Evolutionary conservation across 306 rosid species (phyloP).

Genomic region (Dryas drummondii): DNA sequence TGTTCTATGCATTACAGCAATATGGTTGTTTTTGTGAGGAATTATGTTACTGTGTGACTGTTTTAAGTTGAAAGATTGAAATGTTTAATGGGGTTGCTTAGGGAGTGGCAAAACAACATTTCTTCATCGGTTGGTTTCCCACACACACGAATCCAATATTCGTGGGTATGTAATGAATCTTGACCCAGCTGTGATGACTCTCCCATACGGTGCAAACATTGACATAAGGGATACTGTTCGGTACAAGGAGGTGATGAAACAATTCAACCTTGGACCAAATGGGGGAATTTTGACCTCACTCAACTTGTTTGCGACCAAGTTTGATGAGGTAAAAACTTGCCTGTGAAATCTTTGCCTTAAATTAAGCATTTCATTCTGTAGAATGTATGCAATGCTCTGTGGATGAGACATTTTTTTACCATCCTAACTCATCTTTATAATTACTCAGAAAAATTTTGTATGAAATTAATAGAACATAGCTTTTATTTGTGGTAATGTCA

Average conservation of each 20-base stretch:
- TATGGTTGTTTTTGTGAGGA: neutral
- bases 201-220: constrained; percentile 75
- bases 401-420: neutral
- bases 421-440: neutral
- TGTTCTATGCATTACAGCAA: neutral
- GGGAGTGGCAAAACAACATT: constrained; percentile 95
- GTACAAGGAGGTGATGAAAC: constrained; percentile 95
- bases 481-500: neutral
- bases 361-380: neutral
- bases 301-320: constrained; percentile 92
- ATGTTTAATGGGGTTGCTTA: constrained; percentile 32
- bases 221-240: constrained; percentile 92
- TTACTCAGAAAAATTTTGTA: neutral
- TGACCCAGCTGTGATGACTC: constrained; percentile 87
- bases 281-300: constrained; percentile 94
- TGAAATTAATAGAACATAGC: neutral
- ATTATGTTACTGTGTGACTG: neutral
- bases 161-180: constrained; percentile 86
- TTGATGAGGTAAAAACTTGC: constrained; percentile 74
- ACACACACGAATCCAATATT: constrained; percentile 52
- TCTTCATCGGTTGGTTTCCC: constrained; percentile 71
- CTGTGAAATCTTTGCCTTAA: neutral
- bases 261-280: constrained; percentile 94
- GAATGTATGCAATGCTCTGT: neutral
- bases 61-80: constrained; percentile 8